Evolutionary conservation across 164 flowering plant genomes (phyloP), one percentile per base, ranked within the genome.

Genomic region (Warburgia ugandensis): DNA sequence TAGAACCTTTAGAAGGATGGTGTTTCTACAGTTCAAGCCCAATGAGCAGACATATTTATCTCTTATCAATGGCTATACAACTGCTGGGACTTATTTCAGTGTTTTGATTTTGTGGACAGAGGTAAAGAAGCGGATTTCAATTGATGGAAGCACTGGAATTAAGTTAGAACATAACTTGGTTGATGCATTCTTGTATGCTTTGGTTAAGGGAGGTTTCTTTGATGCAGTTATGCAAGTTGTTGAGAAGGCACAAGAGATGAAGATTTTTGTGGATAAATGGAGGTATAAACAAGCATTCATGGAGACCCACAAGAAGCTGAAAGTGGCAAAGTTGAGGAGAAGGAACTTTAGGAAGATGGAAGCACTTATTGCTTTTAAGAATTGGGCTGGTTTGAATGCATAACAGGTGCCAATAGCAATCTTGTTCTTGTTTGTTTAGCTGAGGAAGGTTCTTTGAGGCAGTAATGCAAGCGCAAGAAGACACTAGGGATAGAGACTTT

Each of bases 221-320:
- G 99, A 92, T 60, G 86, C 92, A 0, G 97, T 76, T 39, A 92
- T 92, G 95, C 91, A 92, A 75, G 91, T 88, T 57, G 94, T 78
- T 41, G 91, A 84, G 61, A 88, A 77, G 66, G 71, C 89, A 44
- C 84, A 75, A 66, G 94, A 88, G 61, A 68, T 73, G 86, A 92
- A 80, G 58, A 72, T 92, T 21, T 86, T 81, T 66, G 86, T 92
- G 35, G 97, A 92, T 60, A 92, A 92, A 68, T 86, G 99, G 99
- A 80, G 82, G 61, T 84, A 86, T 66, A 92, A 92, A 65, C 99
- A 88, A 66, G 97, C 86, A 23, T 92, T 80, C 68, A 92, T 92
- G 94, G 99, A 92, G 75, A 79, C 50, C 7, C 97, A 92, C 66
- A 92, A 88, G 79, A 92, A 92, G 71, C 80, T 86, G 23, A 79